Percentiles rank a stretch among this genome's conserved stretches.
Evolutionary conservation across 257 asterid genomes (phyloP).

Genomic region (Jacaranda copaia): DNA sequence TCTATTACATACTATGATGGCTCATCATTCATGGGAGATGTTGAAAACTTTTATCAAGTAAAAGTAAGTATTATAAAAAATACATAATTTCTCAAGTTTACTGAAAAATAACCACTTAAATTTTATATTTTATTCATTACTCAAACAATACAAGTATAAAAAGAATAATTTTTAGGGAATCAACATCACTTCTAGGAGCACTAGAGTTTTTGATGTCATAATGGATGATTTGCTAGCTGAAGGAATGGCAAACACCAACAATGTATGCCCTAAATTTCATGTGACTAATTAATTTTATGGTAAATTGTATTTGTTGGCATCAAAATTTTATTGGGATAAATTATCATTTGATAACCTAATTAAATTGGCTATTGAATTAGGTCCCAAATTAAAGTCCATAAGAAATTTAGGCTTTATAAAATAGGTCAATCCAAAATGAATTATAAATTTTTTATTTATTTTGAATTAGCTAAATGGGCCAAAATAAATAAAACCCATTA

Average conservation of each 20-base stretch:
- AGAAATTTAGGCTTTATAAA: too few species aligned
- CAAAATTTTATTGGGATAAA: too few species aligned
- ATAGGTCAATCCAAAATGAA: too few species aligned
- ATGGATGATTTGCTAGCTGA: slow-evolving; percentile 17
- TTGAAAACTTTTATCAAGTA: slow-evolving; percentile 25
- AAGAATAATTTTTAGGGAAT: neutral
- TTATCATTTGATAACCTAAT: too few species aligned
- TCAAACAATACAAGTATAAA: too few species aligned
- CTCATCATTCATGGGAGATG: slow-evolving; percentile 28
- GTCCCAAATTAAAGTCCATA: too few species aligned
- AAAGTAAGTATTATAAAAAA: neutral
- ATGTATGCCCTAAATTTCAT: neutral
- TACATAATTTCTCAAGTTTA: neutral
- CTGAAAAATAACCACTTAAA: neutral
- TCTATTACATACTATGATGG: too few species aligned
- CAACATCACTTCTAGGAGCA: neutral
- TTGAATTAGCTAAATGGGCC: too few species aligned
- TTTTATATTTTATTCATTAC: neutral
- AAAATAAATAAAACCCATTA: too few species aligned
- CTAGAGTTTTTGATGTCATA: neutral
- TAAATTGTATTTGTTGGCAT: too few species aligned
- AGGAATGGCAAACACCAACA: slow-evolving; percentile 25
- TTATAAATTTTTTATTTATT: too few species aligned
- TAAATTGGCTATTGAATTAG: too few species aligned
- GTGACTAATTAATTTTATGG: neutral